A percentile compares a stretch with the other conserved stretches of the same genome.
These are phyloP conservation scores for Syzygium jambos DNA, from an alignment of 345 rosid genomes.

Conservation along the genomic window DNA sequence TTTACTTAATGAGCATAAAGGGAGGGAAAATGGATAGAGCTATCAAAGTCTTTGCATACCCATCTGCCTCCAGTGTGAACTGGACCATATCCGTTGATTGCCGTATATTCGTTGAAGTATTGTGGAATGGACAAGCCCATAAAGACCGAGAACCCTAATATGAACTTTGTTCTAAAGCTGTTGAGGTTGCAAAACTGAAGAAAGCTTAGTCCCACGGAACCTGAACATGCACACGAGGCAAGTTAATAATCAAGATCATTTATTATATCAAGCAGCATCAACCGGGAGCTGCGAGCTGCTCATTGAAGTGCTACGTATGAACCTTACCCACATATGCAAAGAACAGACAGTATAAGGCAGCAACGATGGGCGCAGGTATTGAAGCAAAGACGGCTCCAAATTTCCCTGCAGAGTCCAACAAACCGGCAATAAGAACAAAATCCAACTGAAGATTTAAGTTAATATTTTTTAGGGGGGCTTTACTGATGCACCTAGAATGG, in stretches of 20 bases:
- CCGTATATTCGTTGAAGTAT: conserved; percentile 90
- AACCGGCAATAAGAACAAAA: background rate
- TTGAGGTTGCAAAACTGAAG: conserved; percentile 96
- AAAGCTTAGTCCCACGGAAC: conserved; percentile 88
- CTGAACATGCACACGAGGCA: conserved; percentile 13
- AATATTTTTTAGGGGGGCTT: background rate
- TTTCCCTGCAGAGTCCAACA: conserved; percentile 49
- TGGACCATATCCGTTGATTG: conserved; percentile 77
- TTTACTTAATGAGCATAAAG: background rate
- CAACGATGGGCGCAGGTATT: conserved; percentile 79
- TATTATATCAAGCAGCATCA: background rate
- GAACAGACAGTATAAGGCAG: conserved; percentile 85
- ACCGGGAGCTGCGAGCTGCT: background rate
- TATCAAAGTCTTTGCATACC: conserved; percentile 37
- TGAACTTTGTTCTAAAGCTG: conserved; percentile 78
- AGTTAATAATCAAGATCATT: background rate
- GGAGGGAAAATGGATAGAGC: background rate
- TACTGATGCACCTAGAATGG: conserved; percentile 59
- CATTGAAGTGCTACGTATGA: background rate
- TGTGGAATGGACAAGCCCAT: conserved; percentile 89
- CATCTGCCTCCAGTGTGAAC: conserved; percentile 85
- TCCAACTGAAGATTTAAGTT: background rate
- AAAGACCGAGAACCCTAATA: conserved; percentile 85
- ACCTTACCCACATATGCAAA: conserved; percentile 90
- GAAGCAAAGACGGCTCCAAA: conserved; percentile 97